These are phyloP conservation scores for Saccharomycopsis fibuligera DNA, from an alignment of 805 yeast genomes.

Conservation along the genomic window DNA sequence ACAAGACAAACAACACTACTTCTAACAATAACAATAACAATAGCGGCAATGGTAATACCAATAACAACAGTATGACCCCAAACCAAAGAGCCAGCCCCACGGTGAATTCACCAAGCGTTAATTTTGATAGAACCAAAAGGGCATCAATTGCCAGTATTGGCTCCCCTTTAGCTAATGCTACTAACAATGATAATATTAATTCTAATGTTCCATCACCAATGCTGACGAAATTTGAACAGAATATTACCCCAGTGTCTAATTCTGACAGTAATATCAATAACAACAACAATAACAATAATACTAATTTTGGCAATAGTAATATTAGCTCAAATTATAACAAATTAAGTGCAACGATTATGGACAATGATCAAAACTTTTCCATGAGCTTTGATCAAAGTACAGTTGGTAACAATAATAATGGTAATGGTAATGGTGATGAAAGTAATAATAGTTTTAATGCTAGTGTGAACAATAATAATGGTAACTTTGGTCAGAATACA, in stretches of 20 bases:
- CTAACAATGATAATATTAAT: not conserved
- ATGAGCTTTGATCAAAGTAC: too few relatives aligned
- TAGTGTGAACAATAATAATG: not conserved
- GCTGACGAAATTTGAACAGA: too few relatives aligned
- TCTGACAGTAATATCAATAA: too few relatives aligned
- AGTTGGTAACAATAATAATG: too few relatives aligned
- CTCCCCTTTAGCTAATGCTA: not conserved
- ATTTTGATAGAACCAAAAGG: not conserved
- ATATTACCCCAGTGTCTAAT: too few relatives aligned
- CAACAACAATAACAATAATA: not conserved
- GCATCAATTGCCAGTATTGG: not conserved
- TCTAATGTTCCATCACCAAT: constrained; percentile 8
- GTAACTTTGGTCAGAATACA: not conserved
- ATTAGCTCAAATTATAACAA: too few relatives aligned
- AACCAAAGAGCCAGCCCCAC: not conserved
- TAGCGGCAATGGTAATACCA: not conserved
- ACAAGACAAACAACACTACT: not conserved
- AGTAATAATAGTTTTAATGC: not conserved
- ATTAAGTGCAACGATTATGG: too few relatives aligned
- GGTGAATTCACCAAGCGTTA: not conserved
- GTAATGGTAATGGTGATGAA: too few relatives aligned
- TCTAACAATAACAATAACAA: not conserved
- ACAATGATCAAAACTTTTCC: too few relatives aligned
- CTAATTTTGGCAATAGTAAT: too few relatives aligned
- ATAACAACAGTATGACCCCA: not conserved